Evolutionary conservation across 148 eudicot genomes (phyloP), one percentile per base, ranked within the genome.

Genomic region (Talinum fruticosum): DNA sequence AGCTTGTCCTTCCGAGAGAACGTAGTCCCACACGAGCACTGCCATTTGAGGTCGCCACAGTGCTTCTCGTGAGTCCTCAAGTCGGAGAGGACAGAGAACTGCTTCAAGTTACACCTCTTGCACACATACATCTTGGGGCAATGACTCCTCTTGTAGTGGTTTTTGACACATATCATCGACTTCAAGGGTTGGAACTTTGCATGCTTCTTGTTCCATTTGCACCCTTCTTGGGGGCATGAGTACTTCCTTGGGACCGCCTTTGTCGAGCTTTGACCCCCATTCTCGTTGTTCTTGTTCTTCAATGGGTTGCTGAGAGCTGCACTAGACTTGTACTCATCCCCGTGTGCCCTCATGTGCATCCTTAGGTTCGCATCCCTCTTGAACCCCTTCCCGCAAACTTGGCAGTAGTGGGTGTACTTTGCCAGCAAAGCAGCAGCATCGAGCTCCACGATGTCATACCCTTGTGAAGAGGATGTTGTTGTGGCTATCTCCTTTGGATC

Each of bases 271-370:
- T 61, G 64, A 1, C 24, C 81, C 0, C 36, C 71, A 0, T 33
- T 74, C 0, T 23, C 74, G 0, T 13, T 74, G 1, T 16, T 78
- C 0, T 15, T 78, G 73, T 87, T 84, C 86, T 92, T 87, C 65
- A 82, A 26, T 8, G 98, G 98, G 54, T 91, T 93, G 66, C 75
- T 86, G 13, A 94, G 76, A 28, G 97, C 94, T 3, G 90, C 93
- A 14, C 79, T 85, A 0, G 97, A 86, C 86, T 92, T 94, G 82
- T 91, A 94, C 86, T 89, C 94, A 28, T 94, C 97, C 3, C 98
- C 98, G 71, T 94, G 98, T 3, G 97, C 98, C 71, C 98, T 83
- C 98, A 94, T 94, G 81, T 94, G 98, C 98, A 94, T 94, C 71
- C 98, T 85, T 75, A 92, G 79, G 76, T 94, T 94, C 12, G 98